Conservation (phyloP, 139 green algal species). For the Zygnema cylindricum region DNA sequence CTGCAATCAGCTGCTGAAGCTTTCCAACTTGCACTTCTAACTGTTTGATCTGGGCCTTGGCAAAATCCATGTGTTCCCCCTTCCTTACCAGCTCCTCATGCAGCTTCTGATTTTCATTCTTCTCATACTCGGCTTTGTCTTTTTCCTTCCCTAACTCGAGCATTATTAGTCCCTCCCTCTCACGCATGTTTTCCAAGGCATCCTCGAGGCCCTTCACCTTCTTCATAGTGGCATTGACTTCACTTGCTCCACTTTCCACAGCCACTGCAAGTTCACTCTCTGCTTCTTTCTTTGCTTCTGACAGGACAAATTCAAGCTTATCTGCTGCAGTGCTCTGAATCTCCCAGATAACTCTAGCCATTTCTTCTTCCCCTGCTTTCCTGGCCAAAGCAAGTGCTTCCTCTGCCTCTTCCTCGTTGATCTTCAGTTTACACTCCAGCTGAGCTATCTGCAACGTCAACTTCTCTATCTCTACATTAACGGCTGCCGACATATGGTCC, state of each 20-base stretch:
- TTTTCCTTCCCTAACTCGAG: not conserved
- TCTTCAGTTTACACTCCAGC: not conserved
- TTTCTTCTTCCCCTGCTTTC: not conserved
- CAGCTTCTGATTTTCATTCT: constrained; percentile 27
- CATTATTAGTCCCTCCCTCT: not conserved
- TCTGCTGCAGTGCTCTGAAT: not conserved
- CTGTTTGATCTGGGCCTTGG: not conserved
- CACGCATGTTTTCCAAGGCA: not conserved
- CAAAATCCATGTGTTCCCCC: not conserved
- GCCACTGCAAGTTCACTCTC: not conserved
- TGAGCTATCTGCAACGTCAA: not conserved
- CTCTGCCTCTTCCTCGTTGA: not conserved
- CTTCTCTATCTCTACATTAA: not conserved
- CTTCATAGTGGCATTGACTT: not conserved
- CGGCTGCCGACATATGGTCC: too few species aligned
- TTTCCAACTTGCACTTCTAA: not conserved
- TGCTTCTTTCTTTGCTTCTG: not conserved
- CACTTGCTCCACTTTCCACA: not conserved
- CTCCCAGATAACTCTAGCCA: not conserved
- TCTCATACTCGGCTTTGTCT: not conserved
- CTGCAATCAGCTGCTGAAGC: constrained; percentile 15
- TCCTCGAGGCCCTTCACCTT: not conserved
- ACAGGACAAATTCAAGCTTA: not conserved
- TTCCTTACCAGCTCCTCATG: not conserved
- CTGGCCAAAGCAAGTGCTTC: not conserved